Percentiles rank a stretch among this genome's conserved stretches.
Conservation (phyloP, 208 protist species). For the Crithidia fasciculata region DNA sequence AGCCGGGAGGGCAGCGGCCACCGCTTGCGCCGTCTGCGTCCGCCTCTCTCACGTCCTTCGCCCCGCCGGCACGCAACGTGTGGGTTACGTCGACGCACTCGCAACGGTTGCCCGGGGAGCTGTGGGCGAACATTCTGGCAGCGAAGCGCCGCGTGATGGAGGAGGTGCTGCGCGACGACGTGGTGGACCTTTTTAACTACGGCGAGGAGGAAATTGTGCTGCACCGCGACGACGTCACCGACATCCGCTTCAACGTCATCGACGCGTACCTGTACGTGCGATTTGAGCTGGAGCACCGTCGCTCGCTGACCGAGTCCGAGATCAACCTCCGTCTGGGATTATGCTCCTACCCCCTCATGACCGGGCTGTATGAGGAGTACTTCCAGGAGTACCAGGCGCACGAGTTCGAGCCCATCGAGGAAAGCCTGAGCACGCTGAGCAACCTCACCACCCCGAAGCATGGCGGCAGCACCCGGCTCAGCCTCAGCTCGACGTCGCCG, state of each 20-base stretch:
- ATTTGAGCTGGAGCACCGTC: conserved; percentile 40
- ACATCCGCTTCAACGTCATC: conserved; percentile 31
- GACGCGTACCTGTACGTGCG: conserved; percentile 38
- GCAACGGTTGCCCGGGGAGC: conserved; percentile 42
- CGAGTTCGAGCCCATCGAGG: conserved; percentile 33
- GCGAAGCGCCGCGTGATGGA: conserved; percentile 16
- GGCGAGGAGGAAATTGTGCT: conserved; percentile 20
- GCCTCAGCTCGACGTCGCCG: background rate
- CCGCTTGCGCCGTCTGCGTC: conserved; percentile 5
- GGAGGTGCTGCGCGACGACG: conserved; percentile 35
- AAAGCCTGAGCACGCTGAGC: conserved; percentile 16
- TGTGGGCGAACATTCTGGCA: conserved; percentile 37
- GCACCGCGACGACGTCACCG: conserved; percentile 26
- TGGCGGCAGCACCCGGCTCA: conserved; percentile 6
- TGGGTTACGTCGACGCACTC: conserved; percentile 33
- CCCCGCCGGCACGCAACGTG: conserved; percentile 3
- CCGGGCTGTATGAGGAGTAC: conserved; percentile 45
- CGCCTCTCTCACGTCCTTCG: conserved; percentile 4
- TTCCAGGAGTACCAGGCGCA: conserved; percentile 27
- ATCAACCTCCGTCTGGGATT: conserved; percentile 42
- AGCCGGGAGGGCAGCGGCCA: conserved; percentile 1
- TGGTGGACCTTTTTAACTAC: conserved; percentile 53
- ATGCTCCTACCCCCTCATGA: conserved; percentile 44
- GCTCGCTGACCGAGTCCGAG: conserved; percentile 38
- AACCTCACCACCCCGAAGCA: conserved; percentile 8